Conservation (phyloP, 345 rosid species). For the Fremontodendron californicum region DNA sequence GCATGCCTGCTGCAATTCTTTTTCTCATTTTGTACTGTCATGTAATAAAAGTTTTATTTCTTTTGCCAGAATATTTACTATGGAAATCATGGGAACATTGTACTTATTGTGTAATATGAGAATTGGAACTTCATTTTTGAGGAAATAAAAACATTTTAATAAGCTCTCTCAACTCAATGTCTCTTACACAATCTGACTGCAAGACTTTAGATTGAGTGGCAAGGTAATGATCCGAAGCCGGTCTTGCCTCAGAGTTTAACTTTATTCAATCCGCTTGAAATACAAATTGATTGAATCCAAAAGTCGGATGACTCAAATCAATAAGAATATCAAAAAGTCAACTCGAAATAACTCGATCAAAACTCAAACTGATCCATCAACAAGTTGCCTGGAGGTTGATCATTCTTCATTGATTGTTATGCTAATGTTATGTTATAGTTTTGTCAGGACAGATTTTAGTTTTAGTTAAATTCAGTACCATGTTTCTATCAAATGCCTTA, state of each 20-base stretch:
- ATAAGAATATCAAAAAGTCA: no score
- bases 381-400: neutral
- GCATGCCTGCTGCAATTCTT: neutral
- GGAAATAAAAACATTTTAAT: neutral
- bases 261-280: neutral
- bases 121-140: neutral
- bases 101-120: neutral
- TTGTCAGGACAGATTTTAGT: neutral
- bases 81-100: constrained; percentile 1
- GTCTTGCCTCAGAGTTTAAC: no score
- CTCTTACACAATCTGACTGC: neutral
- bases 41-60: neutral
- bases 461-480: neutral
- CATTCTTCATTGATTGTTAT: neutral
- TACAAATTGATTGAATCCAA: no score
- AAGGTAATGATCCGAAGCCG: no score
- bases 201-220: neutral
- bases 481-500: neutral
- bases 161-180: neutral
- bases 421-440: neutral
- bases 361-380: neutral
- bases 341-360: no score
- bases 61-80: neutral
- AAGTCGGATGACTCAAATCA: neutral
- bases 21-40: constrained; percentile 4